Percentiles rank a stretch among this genome's conserved stretches.
Evolutionary conservation across 2,329 filamentous ascomycete species (phyloP).

Genomic region (Xylariaceae sp.): DNA sequence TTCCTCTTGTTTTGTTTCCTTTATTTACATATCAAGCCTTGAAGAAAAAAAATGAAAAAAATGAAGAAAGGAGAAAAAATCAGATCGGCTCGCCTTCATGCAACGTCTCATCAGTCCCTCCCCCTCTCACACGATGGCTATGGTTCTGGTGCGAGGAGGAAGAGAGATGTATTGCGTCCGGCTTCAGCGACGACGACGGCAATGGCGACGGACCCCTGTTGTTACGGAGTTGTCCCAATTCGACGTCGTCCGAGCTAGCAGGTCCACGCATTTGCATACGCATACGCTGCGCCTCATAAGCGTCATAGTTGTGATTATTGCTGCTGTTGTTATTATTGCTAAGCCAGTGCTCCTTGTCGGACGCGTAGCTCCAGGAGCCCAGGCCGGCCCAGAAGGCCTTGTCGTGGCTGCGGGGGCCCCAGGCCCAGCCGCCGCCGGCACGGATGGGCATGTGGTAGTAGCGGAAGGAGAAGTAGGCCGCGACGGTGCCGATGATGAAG

Average conservation of each 20-base stretch:
- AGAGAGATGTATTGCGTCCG: constrained; percentile 4
- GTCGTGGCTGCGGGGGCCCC: constrained; percentile 69
- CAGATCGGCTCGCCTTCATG: no score
- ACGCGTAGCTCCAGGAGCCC: constrained; percentile 53
- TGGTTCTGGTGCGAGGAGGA: constrained; percentile 5
- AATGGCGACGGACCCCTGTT: constrained; percentile 15
- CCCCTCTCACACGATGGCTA: no score
- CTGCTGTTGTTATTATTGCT: constrained; percentile 20
- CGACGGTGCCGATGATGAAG: constrained; percentile 67
- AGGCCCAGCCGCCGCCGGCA: constrained; percentile 81
- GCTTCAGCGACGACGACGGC: constrained; percentile 11
- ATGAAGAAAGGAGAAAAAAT: no score
- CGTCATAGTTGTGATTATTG: no score
- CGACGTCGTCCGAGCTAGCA: constrained; percentile 24
- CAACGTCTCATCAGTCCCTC: no score
- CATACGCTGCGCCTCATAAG: no score
- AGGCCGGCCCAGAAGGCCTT: constrained; percentile 76
- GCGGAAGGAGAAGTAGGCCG: constrained; percentile 70
- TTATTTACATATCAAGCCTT: neutral
- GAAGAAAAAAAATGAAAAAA: neutral
- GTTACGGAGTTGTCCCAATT: constrained; percentile 24
- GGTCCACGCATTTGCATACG: no score
- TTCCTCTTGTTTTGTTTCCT: no score
- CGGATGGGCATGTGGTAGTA: constrained; percentile 80
- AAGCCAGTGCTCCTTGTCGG: constrained; percentile 34